Percentiles rank a stretch among this genome's conserved stretches.
Evolutionary conservation across 176 grass and related monocot species (phyloP).

Genomic region (Cenchrus purpureus): DNA sequence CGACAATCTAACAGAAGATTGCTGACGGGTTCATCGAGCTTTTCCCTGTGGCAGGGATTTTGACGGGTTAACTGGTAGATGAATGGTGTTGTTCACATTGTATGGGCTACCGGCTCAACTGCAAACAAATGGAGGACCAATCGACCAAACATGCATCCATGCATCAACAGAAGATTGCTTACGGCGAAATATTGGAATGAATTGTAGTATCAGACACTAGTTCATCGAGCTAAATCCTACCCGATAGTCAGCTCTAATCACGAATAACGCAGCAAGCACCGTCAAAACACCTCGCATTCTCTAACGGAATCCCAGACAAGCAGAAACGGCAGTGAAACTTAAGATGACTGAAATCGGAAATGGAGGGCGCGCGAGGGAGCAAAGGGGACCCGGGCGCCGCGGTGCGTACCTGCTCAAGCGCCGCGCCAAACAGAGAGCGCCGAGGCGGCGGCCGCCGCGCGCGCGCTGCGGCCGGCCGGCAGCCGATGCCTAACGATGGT

Average conservation of each 20-base stretch:
- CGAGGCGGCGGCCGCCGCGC: neutral
- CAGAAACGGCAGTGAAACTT: neutral
- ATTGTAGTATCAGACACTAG: neutral
- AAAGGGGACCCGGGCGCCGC: neutral
- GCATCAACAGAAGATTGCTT: neutral
- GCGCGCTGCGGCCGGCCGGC: neutral
- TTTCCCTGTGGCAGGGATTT: neutral
- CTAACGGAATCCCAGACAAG: neutral
- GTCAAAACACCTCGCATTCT: neutral
- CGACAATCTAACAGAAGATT: neutral
- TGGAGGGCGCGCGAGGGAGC: neutral
- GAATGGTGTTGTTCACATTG: neutral
- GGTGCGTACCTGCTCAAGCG: slow-evolving; percentile 33
- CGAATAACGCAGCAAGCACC: neutral
- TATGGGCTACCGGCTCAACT: neutral
- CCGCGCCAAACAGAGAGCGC: neutral
- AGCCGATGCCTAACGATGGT: neutral
- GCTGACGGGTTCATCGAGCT: too few relatives aligned
- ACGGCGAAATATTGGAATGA: neutral
- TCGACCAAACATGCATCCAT: neutral
- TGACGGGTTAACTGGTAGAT: neutral
- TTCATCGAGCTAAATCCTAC: neutral
- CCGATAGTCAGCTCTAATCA: neutral
- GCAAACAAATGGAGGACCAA: neutral
- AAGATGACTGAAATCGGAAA: too few relatives aligned